These are phyloP conservation scores for Fusarium nygamai DNA, from an alignment of 2,329 filamentous ascomycete genomes.

Conservation along the genomic window DNA sequence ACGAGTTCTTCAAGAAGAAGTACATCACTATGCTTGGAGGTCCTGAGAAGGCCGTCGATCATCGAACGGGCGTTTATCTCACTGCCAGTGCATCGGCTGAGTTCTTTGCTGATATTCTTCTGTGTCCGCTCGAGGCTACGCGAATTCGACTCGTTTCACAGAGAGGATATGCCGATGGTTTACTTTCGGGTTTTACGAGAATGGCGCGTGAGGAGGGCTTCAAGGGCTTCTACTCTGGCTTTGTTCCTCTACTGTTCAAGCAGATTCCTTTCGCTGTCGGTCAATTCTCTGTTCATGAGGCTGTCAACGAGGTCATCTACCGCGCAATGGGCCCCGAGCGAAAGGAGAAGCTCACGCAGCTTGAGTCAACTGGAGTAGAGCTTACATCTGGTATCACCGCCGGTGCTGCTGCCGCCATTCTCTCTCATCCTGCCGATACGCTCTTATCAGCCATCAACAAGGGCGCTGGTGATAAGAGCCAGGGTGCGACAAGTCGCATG, in stretches of 20 bases:
- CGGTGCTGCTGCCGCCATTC: constrained; percentile 86
- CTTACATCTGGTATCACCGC: constrained; percentile 86
- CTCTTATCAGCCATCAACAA: constrained; percentile 66
- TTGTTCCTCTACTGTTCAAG: constrained; percentile 86
- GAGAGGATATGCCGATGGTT: constrained; percentile 78
- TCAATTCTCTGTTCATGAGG: constrained; percentile 95
- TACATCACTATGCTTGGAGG: constrained; percentile 75
- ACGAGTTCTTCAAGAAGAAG: constrained; percentile 94
- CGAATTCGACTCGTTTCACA: constrained; percentile 83
- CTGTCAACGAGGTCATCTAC: constrained; percentile 82
- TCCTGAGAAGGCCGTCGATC: constrained; percentile 54
- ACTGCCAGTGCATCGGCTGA: constrained; percentile 75
- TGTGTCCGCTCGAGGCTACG: constrained; percentile 90
- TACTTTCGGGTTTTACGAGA: constrained; percentile 77
- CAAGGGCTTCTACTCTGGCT: constrained; percentile 89
- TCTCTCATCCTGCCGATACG: constrained; percentile 88
- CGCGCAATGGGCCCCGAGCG: constrained; percentile 69
- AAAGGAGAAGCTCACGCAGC: constrained; percentile 74
- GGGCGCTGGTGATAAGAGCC: constrained; percentile 59
- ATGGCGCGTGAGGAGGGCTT: constrained; percentile 80
- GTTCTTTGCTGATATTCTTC: constrained; percentile 80
- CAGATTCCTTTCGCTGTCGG: constrained; percentile 94
- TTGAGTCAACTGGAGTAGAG: constrained; percentile 84
- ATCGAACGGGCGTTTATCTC: constrained; percentile 73
- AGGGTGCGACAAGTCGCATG: constrained; percentile 61